Evolutionary conservation across 2,329 filamentous ascomycete species (phyloP), one percentile per base, ranked within the genome.

Genomic region (Colletotrichum cuscutae): DNA sequence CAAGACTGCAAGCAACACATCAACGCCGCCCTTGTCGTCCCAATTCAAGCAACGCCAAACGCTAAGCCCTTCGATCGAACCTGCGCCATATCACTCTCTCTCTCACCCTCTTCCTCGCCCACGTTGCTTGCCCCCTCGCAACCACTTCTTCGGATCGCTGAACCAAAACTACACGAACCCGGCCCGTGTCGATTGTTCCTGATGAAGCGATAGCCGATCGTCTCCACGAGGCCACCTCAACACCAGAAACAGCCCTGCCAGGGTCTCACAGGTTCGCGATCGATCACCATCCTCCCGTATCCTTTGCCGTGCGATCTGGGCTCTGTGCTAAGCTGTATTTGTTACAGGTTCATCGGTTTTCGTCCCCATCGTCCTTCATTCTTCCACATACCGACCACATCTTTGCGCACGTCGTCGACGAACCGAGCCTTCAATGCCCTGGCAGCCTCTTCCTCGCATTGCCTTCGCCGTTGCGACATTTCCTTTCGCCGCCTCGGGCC

Each of bases 381-480:
- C 53, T 24, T 52, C 26, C 49, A 42, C 65, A 59, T 26, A 30
- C 22, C 42, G 65, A 68, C 32, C 54, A 60, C 69, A 53, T 22
- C 37, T 37, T 72, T 22, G 49, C 32, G 46, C 70, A 9, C 32
- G 60, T 57, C 35, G 66, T 65, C 67, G 66, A 71, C 66, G 42
- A 57, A 32, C 42, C 54, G 37, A 73, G 35, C 53, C 64, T 78
- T 79, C 85, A 84, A 98, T 98, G 95, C 94, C 95, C 89, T 99
- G 97, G 97, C 92, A 94, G 89, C 96, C 97, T 80, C 90, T 99
- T 83, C 94, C 95, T 84, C 94, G 95, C 80, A 98, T 99, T 87
- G 97, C 95, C 81, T 99, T 98, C 87, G 97, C 96, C 78, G 94
- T 99, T 83, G 97, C 96, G 87, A 95, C 93, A 77, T 97, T 95